Conservation (phyloP, 805 yeast genomes). For the Lipomyces sp. region DNA sequence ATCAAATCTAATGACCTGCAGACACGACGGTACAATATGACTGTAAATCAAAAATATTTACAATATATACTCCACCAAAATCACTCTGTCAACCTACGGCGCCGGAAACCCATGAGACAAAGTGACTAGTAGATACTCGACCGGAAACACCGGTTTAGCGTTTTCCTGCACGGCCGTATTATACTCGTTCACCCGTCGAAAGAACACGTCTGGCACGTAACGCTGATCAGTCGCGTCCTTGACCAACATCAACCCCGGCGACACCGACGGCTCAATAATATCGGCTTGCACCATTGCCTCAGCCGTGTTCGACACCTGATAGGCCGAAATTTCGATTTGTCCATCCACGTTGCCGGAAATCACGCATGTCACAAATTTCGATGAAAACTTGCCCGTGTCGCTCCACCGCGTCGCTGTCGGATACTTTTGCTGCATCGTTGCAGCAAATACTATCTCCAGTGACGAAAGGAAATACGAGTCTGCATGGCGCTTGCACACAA, state of each 20-base stretch:
- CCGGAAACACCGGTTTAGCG: slow-evolving; percentile 91
- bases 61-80: not conserved
- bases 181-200: slow-evolving; percentile 83
- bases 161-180: slow-evolving; percentile 83
- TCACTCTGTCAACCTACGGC: not conserved
- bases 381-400: slow-evolving; percentile 68
- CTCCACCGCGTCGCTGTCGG: slow-evolving; percentile 70
- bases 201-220: slow-evolving; percentile 94
- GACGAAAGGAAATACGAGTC: slow-evolving; percentile 89
- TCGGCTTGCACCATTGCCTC: slow-evolving; percentile 89
- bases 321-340: slow-evolving; percentile 87
- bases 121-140: slow-evolving; percentile 85
- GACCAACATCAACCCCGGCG: slow-evolving; percentile 84
- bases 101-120: slow-evolving; percentile 89
- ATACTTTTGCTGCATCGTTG: slow-evolving; percentile 68
- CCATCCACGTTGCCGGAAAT: slow-evolving; percentile 86
- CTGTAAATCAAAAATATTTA: not conserved
- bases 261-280: slow-evolving; percentile 82
- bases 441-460: slow-evolving; percentile 84
- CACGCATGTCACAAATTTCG: slow-evolving; percentile 92
- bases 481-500: slow-evolving; percentile 88
- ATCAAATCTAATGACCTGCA: not conserved
- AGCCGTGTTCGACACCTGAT: slow-evolving; percentile 86
- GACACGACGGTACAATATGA: not conserved
- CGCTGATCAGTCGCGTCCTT: slow-evolving; percentile 72